Evolutionary conservation across 2,329 filamentous ascomycete species (phyloP).

Genomic region (Colletotrichum liriopes): DNA sequence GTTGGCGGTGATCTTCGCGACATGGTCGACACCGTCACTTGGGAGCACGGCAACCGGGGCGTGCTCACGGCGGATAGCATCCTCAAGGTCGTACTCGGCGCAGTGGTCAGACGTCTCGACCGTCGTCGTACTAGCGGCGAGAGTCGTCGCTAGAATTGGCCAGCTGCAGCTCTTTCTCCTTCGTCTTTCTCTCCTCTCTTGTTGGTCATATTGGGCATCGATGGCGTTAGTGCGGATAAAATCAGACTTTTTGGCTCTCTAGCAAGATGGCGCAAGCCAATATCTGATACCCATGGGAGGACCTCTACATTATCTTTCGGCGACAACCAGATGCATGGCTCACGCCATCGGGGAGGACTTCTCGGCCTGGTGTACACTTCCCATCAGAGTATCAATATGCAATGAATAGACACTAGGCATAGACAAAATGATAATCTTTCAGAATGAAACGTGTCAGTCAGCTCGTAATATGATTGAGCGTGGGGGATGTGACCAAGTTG

Average conservation of each 20-base stretch:
- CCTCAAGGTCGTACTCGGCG: conserved; percentile 86
- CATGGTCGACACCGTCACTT: conserved; percentile 93
- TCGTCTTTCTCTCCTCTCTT: background rate
- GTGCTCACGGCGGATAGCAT: conserved; percentile 78
- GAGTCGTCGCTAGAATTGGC: conserved; percentile 19
- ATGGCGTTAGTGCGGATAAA: conserved; percentile 30
- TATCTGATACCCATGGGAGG: conserved; percentile 27
- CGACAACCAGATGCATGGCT: conserved; percentile 14
- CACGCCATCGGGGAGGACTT: background rate
- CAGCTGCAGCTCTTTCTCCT: conserved; percentile 2
- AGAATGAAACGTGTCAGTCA: background rate
- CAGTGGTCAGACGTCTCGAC: conserved; percentile 71
- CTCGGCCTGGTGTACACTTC: background rate
- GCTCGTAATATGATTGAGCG: background rate
- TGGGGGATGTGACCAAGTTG: conserved; percentile 2
- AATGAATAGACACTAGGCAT: background rate
- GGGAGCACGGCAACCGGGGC: conserved; percentile 61
- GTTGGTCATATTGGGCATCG: conserved; percentile 9
- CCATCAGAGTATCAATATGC: background rate
- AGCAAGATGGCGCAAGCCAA: background rate
- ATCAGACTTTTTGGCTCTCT: background rate
- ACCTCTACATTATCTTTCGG: background rate
- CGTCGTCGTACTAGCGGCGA: conserved; percentile 45
- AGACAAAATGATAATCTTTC: background rate
- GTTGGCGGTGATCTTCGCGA: conserved; percentile 76